Evolutionary conservation across 805 yeast species (phyloP), one percentile per base, ranked within the genome.

Genomic region (Suhomyces emberorum): DNA sequence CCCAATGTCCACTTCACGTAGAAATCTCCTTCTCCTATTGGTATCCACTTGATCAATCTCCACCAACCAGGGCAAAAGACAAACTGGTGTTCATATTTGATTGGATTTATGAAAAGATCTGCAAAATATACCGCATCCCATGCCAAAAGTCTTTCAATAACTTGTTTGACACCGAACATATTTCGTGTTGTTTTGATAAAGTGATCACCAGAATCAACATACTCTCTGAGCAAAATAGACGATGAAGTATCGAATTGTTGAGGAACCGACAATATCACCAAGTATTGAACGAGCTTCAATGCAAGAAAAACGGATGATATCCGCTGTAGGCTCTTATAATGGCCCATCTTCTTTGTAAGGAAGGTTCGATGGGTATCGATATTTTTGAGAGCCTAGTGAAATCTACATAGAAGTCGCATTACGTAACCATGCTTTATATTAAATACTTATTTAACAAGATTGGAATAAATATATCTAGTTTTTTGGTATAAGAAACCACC

Each of bases 61-160:
- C 82, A 72, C 95, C 96, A 91, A 2, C 77, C 52, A 8, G 84
- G 84, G 18, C 95, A 79, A 55, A 87, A 91, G 4, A 95, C 97
- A 71, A 77, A 84, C 59, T 88, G 95, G 56, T 91, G 96, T 59
- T 91, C 98, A 58, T 70, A 89, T n/a, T 62, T 55, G 11, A 61
- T 56, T 0, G 72, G 77, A 11, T 72, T 57, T 7, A 59, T 53
- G 22, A 84, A 76, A 37, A 81, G 55, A 30, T 79, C 77, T 11
- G 74, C 56, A 51, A 84, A 88, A 57, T 81, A 88, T 0, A 88
- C 93, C 1, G 81, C 71, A 56, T 91, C 98, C 98, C 98, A 91
- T 3, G 80, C 71, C 17, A 85, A 62, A 4, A 87, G 65, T 37
- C 74, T 77, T 35, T 74, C 67, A 34, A 77, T 51, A 1, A 78